These are phyloP conservation scores for Tetrahymena elliotti DNA, from an alignment of 73 alveolate genomes.

Conservation along the genomic window DNA sequence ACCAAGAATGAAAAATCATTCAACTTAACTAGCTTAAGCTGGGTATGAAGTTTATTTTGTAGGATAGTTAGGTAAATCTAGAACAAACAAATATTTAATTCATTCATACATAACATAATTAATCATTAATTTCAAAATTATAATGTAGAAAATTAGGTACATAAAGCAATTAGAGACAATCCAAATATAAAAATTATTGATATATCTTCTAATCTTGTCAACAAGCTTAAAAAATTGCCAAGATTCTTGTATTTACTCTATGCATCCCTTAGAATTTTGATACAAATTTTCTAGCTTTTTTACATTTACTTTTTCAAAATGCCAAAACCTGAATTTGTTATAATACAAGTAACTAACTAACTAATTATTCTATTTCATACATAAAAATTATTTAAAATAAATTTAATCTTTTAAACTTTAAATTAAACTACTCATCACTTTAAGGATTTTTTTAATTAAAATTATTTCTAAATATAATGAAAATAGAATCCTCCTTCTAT, in stretches of 20 bases:
- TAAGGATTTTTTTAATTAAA: too few species aligned
- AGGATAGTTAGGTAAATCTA: conserved; percentile 22
- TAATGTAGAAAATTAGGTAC: conserved; percentile 11
- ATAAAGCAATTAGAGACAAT: not conserved
- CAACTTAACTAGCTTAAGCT: conserved; percentile 49
- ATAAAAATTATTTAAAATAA: too few species aligned
- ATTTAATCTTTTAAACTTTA: too few species aligned
- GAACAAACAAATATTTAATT: too few species aligned
- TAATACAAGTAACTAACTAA: conserved; percentile 45
- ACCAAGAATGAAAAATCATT: conserved; percentile 95
- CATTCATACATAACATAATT: too few species aligned
- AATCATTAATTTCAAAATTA: not conserved
- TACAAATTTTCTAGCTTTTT: conserved; percentile 60
- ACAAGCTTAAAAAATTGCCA: conserved; percentile 46
- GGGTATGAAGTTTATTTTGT: conserved; percentile 11
- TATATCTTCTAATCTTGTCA: conserved; percentile 9
- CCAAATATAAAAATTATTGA: conserved; percentile 26
- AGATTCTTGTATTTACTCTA: conserved; percentile 51
- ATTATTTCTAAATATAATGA: too few species aligned
- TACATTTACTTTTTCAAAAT: conserved; percentile 44
- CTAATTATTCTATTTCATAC: too few species aligned
- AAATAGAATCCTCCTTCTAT: conserved; percentile 94
- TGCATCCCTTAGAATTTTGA: conserved; percentile 62
- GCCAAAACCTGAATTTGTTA: not conserved
- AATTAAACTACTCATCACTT: too few species aligned